Percentiles rank a stretch among this genome's conserved stretches.
Conservation (phyloP, 2,329 filamentous ascomycete species). For the Arthrinium puccinioides region DNA sequence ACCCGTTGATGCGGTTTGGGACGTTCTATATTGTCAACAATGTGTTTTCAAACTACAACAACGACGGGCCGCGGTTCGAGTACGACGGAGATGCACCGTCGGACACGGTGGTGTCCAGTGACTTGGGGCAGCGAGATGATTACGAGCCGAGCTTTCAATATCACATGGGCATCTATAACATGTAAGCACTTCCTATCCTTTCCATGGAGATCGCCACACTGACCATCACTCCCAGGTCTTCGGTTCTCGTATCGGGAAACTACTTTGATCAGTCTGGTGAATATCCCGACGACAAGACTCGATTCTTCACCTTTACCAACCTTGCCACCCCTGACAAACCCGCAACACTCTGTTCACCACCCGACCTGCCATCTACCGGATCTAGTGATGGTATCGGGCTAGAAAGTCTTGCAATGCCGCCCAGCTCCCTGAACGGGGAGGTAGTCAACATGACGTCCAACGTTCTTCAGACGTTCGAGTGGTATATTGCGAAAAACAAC, state of each 20-base stretch:
- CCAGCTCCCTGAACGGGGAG: conserved; percentile 5
- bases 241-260: conserved; percentile 12
- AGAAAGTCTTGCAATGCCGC: conserved; percentile 2
- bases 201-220: background rate
- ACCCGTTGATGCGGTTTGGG: conserved; percentile 14
- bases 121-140: background rate
- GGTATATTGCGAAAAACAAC: conserved; percentile 6
- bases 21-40: conserved; percentile 13
- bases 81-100: background rate
- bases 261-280: conserved; percentile 10
- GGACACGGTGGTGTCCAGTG: background rate
- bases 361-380: conserved; percentile 5
- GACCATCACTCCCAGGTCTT: conserved; percentile 6
- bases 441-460: conserved; percentile 9
- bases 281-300: conserved; percentile 8
- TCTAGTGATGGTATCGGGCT: background rate
- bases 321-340: conserved; percentile 9
- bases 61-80: conserved; percentile 7
- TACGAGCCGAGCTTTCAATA: conserved; percentile 12
- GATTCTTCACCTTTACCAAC: conserved; percentile 11
- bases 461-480: conserved; percentile 8
- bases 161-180: conserved; percentile 13
- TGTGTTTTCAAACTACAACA: conserved; percentile 11
- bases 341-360: conserved; percentile 11
- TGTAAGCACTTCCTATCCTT: conserved; percentile 4